Evolutionary conservation across 164 flowering plant genomes (phyloP).

Genomic region (Pachysandra terminalis): DNA sequence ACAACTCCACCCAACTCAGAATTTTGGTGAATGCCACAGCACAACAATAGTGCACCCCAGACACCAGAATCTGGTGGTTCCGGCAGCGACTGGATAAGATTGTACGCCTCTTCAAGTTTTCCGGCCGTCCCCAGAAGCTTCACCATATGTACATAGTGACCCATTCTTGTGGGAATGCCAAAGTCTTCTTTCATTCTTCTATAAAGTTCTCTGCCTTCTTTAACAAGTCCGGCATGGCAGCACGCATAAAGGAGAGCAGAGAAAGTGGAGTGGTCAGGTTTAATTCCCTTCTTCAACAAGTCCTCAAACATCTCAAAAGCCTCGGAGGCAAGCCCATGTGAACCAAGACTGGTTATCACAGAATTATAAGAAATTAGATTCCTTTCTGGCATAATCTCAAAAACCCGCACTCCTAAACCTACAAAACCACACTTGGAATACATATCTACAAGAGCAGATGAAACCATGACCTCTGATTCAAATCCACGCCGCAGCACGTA

Average conservation of each 20-base stretch:
- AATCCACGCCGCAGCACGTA: conserved; percentile 52
- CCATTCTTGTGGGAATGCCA: conserved; percentile 42
- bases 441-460: conserved; percentile 72
- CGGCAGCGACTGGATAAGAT: conserved; percentile 42
- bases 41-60: conserved; percentile 82
- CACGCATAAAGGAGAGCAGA: conserved; percentile 69
- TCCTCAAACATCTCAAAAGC: conserved; percentile 55
- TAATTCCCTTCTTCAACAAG: conserved; percentile 37
- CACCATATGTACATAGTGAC: conserved; percentile 78
- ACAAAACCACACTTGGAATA: conserved; percentile 70
- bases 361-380: conserved; percentile 55
- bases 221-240: conserved; percentile 61
- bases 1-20: conserved; percentile 46
- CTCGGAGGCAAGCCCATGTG: conserved; percentile 49
- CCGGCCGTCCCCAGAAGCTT: conserved; percentile 78
- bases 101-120: conserved; percentile 65
- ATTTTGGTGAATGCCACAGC: conserved; percentile 60
- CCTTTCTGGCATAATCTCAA: conserved; percentile 33
- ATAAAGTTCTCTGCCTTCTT: conserved; percentile 47
- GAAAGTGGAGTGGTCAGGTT: conserved; percentile 69
- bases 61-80: conserved; percentile 52
- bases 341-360: conserved; percentile 58
- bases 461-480: conserved; percentile 41
- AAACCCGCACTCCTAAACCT: conserved; percentile 39
- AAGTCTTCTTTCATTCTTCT: conserved; percentile 54